A percentile compares a stretch with the other conserved stretches of the same genome.
These are phyloP conservation scores for Breynia disticha DNA, from an alignment of 441 rosid species.

Conservation along the genomic window DNA sequence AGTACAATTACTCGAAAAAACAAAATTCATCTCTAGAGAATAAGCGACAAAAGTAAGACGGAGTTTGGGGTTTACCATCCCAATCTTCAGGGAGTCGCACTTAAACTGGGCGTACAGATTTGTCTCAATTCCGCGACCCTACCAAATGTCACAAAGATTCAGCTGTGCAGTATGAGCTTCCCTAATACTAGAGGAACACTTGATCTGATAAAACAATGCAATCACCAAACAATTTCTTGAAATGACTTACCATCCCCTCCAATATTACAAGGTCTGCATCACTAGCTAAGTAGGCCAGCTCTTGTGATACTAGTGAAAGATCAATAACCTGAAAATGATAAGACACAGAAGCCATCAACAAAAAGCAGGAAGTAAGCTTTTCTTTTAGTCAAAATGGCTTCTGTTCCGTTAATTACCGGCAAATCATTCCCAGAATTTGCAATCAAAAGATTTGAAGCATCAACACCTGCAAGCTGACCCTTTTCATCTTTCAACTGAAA, in stretches of 20 bases:
- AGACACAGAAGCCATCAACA: constrained; percentile 6
- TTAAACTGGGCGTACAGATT: constrained; percentile 93
- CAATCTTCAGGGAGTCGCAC: constrained; percentile 94
- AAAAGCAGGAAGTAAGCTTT: constrained; percentile 2
- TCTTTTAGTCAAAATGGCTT: not conserved
- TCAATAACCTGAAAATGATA: constrained; percentile 65
- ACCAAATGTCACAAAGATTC: constrained; percentile 12
- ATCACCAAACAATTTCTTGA: not conserved
- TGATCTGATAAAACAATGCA: no score
- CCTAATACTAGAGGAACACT: no score
- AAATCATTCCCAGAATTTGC: constrained; percentile 95
- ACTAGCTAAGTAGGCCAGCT: constrained; percentile 63
- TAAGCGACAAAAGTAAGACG: not conserved
- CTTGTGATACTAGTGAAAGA: constrained; percentile 75
- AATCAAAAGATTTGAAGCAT: constrained; percentile 64
- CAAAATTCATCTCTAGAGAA: not conserved
- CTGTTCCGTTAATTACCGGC: constrained; percentile 49
- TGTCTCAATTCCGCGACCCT: constrained; percentile 98
- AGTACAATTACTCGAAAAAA: not conserved
- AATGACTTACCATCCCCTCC: constrained; percentile 89
- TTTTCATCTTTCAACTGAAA: constrained; percentile 78
- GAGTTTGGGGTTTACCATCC: constrained; percentile 44
- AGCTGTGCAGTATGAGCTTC: not conserved
- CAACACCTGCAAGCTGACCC: constrained; percentile 63
- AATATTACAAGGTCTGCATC: constrained; percentile 86